Evolutionary conservation across 1,284 basidiomycete genomes (phyloP), one percentile per base, ranked within the genome.

Genomic region (Trametes sp.): DNA sequence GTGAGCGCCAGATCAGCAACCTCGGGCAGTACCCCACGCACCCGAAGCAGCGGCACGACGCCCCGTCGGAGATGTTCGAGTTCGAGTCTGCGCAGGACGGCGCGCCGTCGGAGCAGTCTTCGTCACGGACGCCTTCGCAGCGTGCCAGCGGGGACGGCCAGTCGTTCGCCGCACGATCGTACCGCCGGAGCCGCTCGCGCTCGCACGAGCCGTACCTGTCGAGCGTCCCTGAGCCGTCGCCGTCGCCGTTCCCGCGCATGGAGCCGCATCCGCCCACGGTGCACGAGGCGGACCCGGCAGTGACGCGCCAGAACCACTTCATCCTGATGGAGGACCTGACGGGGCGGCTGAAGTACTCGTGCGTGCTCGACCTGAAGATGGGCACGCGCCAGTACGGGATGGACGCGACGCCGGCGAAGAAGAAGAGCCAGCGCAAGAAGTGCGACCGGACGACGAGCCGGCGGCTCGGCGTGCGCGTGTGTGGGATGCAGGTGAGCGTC

Each of bases 291-390:
- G 73, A 74, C 31, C 70, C 76, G 0, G 72, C 77, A 1, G 82
- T 90, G 50, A 87, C 93, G 16, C 88, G 96, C 19, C 96, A 98
- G 77, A 96, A 98, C 75, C 92, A 98, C 74, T 99, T 99, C 77
- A 96, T 99, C 70, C 84, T 99, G 66, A 97, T 99, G 94, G 97
- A 99, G 77, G 98, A 99, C 74, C 81, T 99, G 48, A 99, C 97
- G 1, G 98, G 98, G 23, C 83, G 93, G n/a, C 79, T 98, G 69
- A 96, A 93, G 76, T 88, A 88, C 56, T 95, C 98, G 4, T 99
- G 97, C 74, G 98, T 99, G 45, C 87, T 99, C 68, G 97, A 99
- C 77, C 82, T 99, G 71, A 99, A 99, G 83, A 99, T 99, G 97
- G 97, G 97, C 14, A 98, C 96, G 35, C 85, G 97, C 45, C 97